Evolutionary conservation across 2,329 filamentous ascomycete genomes (phyloP), one percentile per base, ranked within the genome.

Genomic region (Sclerotinia spermophila): DNA sequence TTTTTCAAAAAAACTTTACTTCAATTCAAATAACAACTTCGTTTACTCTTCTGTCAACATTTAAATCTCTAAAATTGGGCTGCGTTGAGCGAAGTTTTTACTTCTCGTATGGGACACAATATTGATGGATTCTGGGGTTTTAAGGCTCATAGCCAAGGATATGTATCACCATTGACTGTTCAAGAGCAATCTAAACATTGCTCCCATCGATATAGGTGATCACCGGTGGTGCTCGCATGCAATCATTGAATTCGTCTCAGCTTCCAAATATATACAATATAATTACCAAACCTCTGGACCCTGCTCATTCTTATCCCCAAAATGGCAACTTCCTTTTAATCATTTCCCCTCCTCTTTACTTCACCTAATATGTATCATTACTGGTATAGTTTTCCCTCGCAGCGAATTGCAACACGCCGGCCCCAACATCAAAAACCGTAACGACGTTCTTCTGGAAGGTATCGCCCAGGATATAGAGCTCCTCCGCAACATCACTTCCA

Each of bases 391-490:
- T 74, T 40, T 76, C 75, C 48, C 76, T 73, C 40, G 68, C 76
- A 30, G 83, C 81, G 75, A 86, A 85, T n/a, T 81, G 77, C 82
- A 86, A 81, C 77, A 82, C 78, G 59, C 78, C 78, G 30, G 79
- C 81, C 17, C 83, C 83, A 71, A 86, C 80, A 78, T 86, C 84
- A 76, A 84, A 85, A 2, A 86, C 83, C 15, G 81, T 78, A 6
- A 86, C 76, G 0, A 86, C 84, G 72, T 84, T 85, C 77, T 83
- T 84, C 76, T 85, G 77, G 72, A 84, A 86, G 5, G 80, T 77
- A 67, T 83, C 83, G 0, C 84, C 84, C 61, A 86, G 73, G 56
- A 85, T 82, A 35, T 65, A 73, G 38, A 82, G 61, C 7, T 77
- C 79, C 0, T 77, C 69, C 6, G 73, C 73, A 53, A 80, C 58